Evolutionary conservation across 768 basidiomycete genomes (phyloP).

Genomic region (Boletus edulis): DNA sequence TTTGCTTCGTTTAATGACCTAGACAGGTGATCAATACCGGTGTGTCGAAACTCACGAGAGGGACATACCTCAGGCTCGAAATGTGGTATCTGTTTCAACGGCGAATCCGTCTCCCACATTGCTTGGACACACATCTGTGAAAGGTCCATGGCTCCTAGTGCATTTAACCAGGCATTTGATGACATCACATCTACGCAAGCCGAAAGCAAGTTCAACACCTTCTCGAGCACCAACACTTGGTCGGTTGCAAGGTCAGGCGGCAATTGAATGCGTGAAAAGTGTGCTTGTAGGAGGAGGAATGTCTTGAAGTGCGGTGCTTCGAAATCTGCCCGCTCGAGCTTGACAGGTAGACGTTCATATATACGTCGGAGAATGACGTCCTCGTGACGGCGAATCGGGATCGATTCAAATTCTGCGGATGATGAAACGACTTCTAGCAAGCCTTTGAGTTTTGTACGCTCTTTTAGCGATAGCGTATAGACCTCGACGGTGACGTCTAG

Average conservation of each 20-base stretch:
- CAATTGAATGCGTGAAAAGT: slow-evolving; percentile 90
- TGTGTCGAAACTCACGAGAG: not conserved
- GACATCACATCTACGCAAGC: slow-evolving; percentile 99
- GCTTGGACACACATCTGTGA: slow-evolving; percentile 99
- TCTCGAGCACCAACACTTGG: slow-evolving; percentile 83
- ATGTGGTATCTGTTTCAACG: slow-evolving; percentile 93
- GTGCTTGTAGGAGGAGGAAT: slow-evolving; percentile 93
- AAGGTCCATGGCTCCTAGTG: slow-evolving; percentile 94
- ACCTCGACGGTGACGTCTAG: slow-evolving; percentile 95
- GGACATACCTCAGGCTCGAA: slow-evolving; percentile 78
- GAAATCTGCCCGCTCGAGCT: slow-evolving; percentile 80
- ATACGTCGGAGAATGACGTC: slow-evolving; percentile 80
- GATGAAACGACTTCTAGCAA: slow-evolving; percentile 96
- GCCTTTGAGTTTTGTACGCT: slow-evolving; percentile 95
- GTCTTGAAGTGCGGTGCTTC: slow-evolving; percentile 98
- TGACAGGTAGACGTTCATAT: slow-evolving; percentile 96
- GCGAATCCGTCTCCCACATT: slow-evolving; percentile 96
- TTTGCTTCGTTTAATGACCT: slow-evolving; percentile 86
- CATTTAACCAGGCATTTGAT: slow-evolving; percentile 92
- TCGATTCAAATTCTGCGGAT: slow-evolving; percentile 91
- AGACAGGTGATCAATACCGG: slow-evolving; percentile 1
- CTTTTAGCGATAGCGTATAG: slow-evolving; percentile 92
- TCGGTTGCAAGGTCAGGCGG: slow-evolving; percentile 94
- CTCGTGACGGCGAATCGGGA: slow-evolving; percentile 95
- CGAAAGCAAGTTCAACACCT: slow-evolving; percentile 85